Base-by-base conservation (phyloP, 345 rosid species). In the Eucalyptus cladocalyx region DNA sequence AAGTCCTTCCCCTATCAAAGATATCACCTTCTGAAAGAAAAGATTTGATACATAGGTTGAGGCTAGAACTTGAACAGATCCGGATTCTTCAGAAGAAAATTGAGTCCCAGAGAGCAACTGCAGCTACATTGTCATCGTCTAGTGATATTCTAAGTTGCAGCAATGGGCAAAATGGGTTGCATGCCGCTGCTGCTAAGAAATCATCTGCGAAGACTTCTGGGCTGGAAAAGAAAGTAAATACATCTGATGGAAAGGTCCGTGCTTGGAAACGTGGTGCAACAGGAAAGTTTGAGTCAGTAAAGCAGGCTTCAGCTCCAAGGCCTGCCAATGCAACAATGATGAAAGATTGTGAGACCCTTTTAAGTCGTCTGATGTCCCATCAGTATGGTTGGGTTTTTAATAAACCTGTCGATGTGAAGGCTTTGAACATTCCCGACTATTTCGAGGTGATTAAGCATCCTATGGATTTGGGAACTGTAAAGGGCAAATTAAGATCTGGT, bases 401-500 rank as follows among this genome's bases (percentile, higher is more conserved):
- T 86, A 89, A 89, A n/a, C 99, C 99, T 53, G 99, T 98, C 91
- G 99, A 98, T 92, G 94, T 93, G 45, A 95, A 92, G 89, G 93
- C 92, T 90, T 90, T 98, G 89, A 95, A 98, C 76, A 93, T 98
- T 89, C 99, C 99, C 0, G 99, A 97, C 93, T 98, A 98, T 91
- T 94, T 91, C 87, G 93, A 90, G 24, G 92, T 97, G 87, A 95
- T 98, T 90, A 95, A 96, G 92, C 93, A 95, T 53, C 99, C 99
- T 56, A 97, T 97, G 99, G 99, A 98, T 92, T 94, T 98, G 28
- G 98, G 99, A 86, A 95, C 99, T 17, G 88, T 98, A 51, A 97
- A 94, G 89, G 92, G 88, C 87, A 98, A 95, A 92, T 80, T 95
- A 48, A 89, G 92, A n/a, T 92, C 96, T 12, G 95, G 96, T 89